Conservation (phyloP, 2,329 filamentous ascomycete species). For the Xylaria multiplex region DNA sequence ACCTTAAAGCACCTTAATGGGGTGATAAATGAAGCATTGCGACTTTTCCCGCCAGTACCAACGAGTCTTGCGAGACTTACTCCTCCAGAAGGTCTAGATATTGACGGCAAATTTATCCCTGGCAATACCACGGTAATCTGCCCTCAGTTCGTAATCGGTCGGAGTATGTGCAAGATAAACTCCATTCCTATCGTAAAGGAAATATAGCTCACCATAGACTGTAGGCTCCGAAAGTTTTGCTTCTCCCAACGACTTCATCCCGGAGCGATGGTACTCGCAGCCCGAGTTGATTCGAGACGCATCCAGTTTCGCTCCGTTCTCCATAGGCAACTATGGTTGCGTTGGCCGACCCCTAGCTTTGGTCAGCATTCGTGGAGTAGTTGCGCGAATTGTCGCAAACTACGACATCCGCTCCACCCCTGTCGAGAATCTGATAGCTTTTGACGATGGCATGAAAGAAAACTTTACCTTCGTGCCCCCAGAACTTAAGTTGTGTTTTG, state of each 20-base stretch:
- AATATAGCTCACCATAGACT: neutral
- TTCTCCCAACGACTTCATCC: conserved; percentile 40
- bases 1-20: conserved; percentile 41
- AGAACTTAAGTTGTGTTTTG: conserved; percentile 18
- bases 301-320: conserved; percentile 40
- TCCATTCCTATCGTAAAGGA: neutral
- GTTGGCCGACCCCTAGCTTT: conserved; percentile 22
- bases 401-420: conserved; percentile 24
- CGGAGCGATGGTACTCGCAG: conserved; percentile 42
- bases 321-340: conserved; percentile 17
- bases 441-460: conserved; percentile 24
- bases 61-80: conserved; percentile 32
- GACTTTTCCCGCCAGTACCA: conserved; percentile 47
- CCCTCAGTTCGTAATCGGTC: conserved; percentile 35
- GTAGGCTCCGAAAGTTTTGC: conserved; percentile 33
- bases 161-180: conserved; percentile 21
- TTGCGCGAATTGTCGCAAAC: conserved; percentile 26
- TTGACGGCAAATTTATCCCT: conserved; percentile 43
- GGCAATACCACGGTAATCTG: conserved; percentile 37
- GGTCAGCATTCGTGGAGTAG: conserved; percentile 21
- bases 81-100: conserved; percentile 39
- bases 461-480: conserved; percentile 19
- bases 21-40: conserved; percentile 49
- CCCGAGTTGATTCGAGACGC: conserved; percentile 39
- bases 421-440: neutral